Evolutionary conservation across 805 yeast species (phyloP), one percentile per base, ranked within the genome.

Genomic region (Brettanomyces bruxellensis): DNA sequence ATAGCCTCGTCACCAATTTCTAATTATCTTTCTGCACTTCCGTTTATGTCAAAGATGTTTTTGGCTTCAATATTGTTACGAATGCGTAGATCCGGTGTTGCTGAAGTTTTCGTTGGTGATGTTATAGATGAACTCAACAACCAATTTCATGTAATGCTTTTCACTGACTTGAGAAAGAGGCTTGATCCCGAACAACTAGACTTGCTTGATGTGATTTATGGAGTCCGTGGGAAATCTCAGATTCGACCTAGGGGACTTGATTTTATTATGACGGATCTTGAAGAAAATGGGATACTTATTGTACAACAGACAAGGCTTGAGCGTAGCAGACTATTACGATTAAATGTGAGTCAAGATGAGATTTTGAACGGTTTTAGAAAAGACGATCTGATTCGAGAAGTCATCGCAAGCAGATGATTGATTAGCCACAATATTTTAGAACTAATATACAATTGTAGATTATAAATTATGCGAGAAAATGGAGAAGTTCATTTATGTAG

Each of bases 1-100:
- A 76, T 95, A 0, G 79, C 87, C 5, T 76, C 75, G 48, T 80
- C 95, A 0, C 95, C 96, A 0, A 67, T 79, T n/a, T 62, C 78
- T 0, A 71, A 67, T 45, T 85, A 76, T 54, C 62, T 93, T 22
- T 59, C 67, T 25, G 68, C 78, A 0, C 65, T 88, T 25, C 72
- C 96, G 2, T 76, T 86, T 53, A 73, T 83, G 1, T 71, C 84
- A 5, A 91, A 89, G 58, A 66, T 91, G 43, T 66, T 90, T 8
- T 61, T 93, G n/a, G 78, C 78, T 45, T 86, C 89, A 0, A 58
- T 87, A 3, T 57, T 91, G 25, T 65, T 81, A 22, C 67, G 86
- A 41, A 74, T 76, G 43, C 76, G 84, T 45, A 75, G 91, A 43
- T 70, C 81, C 0, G 90, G 91, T 0, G 54, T 75, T 14, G 83